phyloP scores from a whole-genome alignment of 73 alveolate species.

The Tetrahymena elliotti region DNA sequence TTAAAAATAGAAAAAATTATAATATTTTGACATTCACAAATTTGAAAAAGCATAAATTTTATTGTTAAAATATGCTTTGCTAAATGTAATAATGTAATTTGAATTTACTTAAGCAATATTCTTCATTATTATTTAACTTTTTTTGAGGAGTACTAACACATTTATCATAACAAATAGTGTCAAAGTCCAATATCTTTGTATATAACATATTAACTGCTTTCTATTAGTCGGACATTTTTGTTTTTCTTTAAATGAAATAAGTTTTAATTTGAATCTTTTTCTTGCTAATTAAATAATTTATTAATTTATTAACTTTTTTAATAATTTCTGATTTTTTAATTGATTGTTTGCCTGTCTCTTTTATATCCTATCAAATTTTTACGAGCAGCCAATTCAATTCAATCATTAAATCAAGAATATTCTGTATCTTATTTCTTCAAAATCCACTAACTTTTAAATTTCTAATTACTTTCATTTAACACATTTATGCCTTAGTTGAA shows the following conservation, averaged over 20 bases:
- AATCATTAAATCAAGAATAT: background rate
- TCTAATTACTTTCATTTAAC: no score
- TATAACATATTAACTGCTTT: background rate
- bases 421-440: background rate
- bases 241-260: background rate
- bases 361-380: background rate
- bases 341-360: background rate
- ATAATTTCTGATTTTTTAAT: background rate
- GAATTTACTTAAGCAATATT: background rate
- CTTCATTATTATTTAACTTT: background rate
- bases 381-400: background rate
- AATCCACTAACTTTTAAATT: background rate
- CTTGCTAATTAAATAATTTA: background rate
- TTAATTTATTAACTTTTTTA: background rate
- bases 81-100: background rate
- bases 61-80: background rate
- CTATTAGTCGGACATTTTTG: background rate
- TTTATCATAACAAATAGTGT: background rate
- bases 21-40: background rate
- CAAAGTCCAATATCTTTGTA: background rate
- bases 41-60: background rate
- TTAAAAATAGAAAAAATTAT: background rate
- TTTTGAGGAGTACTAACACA: background rate
- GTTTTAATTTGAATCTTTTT: background rate
- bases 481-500: no score